Percentiles rank a stretch among this genome's conserved stretches.
phyloP scores from a whole-genome alignment of 179 eudicot species.

The Dionaea muscipula region DNA sequence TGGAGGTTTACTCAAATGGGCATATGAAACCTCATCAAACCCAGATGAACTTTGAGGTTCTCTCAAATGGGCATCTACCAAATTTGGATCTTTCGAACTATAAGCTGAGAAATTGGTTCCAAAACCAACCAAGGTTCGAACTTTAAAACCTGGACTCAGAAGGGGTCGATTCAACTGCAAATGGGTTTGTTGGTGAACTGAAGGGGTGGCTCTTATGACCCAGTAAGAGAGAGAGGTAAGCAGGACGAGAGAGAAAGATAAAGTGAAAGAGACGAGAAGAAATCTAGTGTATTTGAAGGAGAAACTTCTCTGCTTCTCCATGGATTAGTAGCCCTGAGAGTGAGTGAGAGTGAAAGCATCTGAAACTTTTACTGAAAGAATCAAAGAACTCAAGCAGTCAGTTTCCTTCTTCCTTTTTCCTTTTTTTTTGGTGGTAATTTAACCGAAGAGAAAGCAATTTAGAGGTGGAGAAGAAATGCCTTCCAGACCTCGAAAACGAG shows the following conservation, averaged over 20 bases:
- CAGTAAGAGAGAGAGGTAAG: slow-evolving; percentile 44
- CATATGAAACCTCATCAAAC: slow-evolving; percentile 11
- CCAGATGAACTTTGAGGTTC: slow-evolving; percentile 18
- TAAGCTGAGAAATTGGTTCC: slow-evolving; percentile 12
- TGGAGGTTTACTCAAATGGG: slow-evolving; percentile 17
- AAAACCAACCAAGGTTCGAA: slow-evolving; percentile 20
- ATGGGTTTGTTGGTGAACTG: slow-evolving; percentile 26
- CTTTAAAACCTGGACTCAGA: too few species aligned
- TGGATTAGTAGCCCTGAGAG: background rate
- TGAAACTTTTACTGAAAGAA: too few species aligned
- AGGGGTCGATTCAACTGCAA: slow-evolving; percentile 23
- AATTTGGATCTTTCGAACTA: slow-evolving; percentile 14
- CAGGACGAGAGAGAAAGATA: slow-evolving; percentile 38
- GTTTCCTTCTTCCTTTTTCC: too few species aligned
- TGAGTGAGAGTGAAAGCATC: background rate
- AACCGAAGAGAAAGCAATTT: too few species aligned
- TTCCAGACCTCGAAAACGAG: too few species aligned
- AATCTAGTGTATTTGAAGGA: slow-evolving; percentile 43
- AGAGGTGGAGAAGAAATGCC: too few species aligned
- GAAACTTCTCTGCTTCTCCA: slow-evolving; percentile 65
- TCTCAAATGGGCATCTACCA: slow-evolving; percentile 22
- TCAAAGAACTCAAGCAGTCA: too few species aligned
- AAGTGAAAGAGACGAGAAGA: slow-evolving; percentile 38
- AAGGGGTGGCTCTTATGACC: slow-evolving; percentile 28
- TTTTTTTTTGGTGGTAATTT: too few species aligned